These are phyloP conservation scores for barrel medic (Medicago truncatula) DNA, from an alignment of 306 rosid genomes.

Conservation along the genomic window MtrunA17r5.0-ANR NC_053046.1:42216501-42217000, in stretches of 20 bases:
- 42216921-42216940: not conserved
- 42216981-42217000: not conserved
- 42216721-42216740: constrained; percentile 4
- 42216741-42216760: not conserved
- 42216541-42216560: not conserved
- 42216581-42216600: not conserved
- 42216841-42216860: no score
- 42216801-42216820: no score
- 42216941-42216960: not conserved
- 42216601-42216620: constrained; percentile 16
- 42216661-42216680: constrained; percentile 1
- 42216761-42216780: no score
- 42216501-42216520: not conserved
- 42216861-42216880: no score
- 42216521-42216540: not conserved
- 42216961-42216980: constrained; percentile 1
- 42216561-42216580: not conserved
- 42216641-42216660: constrained; percentile 14
- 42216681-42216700: constrained; percentile 18
- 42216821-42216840: no score
- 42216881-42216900: no score
- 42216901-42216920: not conserved
- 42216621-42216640: not conserved
- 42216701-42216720: constrained; percentile 27
- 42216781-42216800: no score